Conservation (phyloP, 371 early-diverging fungal species). For the Rhizopus sp. region DNA sequence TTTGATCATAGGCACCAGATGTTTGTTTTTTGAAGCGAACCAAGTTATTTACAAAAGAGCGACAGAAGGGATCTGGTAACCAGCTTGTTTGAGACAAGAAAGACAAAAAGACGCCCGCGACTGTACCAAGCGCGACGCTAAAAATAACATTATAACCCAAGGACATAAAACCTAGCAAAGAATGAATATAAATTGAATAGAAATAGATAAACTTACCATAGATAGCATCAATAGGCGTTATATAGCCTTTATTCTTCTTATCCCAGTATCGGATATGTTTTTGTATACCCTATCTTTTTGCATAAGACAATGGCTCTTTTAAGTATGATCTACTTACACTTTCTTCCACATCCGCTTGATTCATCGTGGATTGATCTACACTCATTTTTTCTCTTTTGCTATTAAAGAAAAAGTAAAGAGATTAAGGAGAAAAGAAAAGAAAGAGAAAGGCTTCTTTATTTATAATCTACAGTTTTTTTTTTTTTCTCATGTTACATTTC, state of each 20-base stretch:
- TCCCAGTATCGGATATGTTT: conserved; percentile 31
- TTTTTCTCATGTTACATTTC: neutral
- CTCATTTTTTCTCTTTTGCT: neutral
- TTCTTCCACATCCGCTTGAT: neutral
- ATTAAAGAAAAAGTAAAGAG: neutral
- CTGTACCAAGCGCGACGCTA: conserved; percentile 21
- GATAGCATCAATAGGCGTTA: conserved; percentile 29
- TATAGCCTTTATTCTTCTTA: conserved; percentile 26
- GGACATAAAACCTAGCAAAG: conserved; percentile 24
- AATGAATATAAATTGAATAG: neutral
- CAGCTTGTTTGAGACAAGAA: conserved; percentile 24
- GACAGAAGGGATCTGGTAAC: conserved; percentile 26
- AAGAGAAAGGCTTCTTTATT: neutral
- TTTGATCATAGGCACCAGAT: conserved; percentile 24
- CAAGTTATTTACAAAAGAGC: conserved; percentile 14
- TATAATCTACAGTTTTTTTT: neutral
- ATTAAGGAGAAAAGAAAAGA: neutral
- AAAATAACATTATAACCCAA: conserved; percentile 23
- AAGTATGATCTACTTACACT: neutral
- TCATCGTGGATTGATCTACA: neutral
- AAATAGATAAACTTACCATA: conserved; percentile 14
- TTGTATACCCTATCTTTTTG: conserved; percentile 19
- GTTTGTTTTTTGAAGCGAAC: conserved; percentile 16
- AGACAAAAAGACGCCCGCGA: conserved; percentile 22
- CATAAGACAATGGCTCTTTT: too few species aligned